Base-by-base conservation (phyloP, 2,329 filamentous ascomycete genomes). In the Penicillium rolfsii region DNA sequence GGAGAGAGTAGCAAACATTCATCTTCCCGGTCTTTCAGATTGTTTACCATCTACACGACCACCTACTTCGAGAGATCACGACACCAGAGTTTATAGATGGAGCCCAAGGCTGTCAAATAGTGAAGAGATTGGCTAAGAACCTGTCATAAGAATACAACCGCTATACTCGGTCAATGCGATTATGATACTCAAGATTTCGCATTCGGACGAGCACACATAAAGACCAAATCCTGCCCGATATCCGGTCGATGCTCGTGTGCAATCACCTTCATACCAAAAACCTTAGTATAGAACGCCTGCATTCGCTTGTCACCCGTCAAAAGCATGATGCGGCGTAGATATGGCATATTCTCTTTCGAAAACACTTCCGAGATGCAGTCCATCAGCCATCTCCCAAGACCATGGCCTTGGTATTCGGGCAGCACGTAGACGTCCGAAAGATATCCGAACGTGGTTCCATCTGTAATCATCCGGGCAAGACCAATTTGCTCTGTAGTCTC, bases 361-460 rank as follows among this genome's bases (percentile, higher is more conserved):
- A 71, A 62, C 3, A 84, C 73, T 66, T 89, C 86, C 64, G 85
- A 82, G 60, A 89, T 75, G 66, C 84, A 87, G 5, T 79, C 74
- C 72, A 90, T 83, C 70, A 91, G 75, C 87, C 87, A 91, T 46
- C 79, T 83, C 3, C 86, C 89, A 1, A 91, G 78, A 0, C 89
- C 88, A 9, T 81, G 78, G 4, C 84, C 82, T 70, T 89, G 87
- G 67, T 86, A 84, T 41, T 83, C 80, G 0, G 83, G 79, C 2
- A 85, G 72, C 24, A 91, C 79, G 72, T 89, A 91, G 22, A 91
- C 85, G 69, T 91, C 89, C 28, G 88, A 89, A 41, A 89, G 75
- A 67, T 90, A 92, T 36, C 84, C 87, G 67, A 91, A 86, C 0
- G 88, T 89, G 50, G 86, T 82, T 68, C 85, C 83, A 74, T 92